Evolutionary conservation across 495 filamentous ascomycete genomes (phyloP), one percentile per base, ranked within the genome.

Genomic region (Penicillium nucicola): DNA sequence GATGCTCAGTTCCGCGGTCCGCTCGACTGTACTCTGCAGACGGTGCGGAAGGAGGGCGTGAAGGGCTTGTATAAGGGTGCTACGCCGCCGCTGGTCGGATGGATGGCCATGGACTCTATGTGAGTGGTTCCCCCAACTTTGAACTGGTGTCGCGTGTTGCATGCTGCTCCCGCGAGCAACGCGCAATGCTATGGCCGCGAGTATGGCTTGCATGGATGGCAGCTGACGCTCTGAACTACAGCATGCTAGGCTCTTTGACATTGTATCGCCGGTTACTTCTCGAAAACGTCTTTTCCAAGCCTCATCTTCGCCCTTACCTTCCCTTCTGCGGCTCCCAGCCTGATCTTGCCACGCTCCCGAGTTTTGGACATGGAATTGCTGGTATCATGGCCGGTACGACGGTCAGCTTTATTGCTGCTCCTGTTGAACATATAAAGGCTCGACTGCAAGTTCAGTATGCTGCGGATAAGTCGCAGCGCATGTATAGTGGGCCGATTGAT

Each of bases 61-160:
- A 65, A 69, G 18, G 91, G 87, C 13, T 69, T 96, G 15, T 96
- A 96, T 74, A 96, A 96, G 66, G 91, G 77, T 17, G 91, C 92
- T 12, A 89, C 87, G 4, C 92, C 92, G 32, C 92, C 91, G 35
- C 71, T 96, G 43, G 81, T 96, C 49, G 93, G 93, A 52, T 98
- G 92, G 92, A 96, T 96, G 89, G 86, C 92, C 65, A 97, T 97
- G 92, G 92, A 97, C 69, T 87, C 82, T 50, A 72, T 96, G 81
- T 84, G 62, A 58, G 70, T 67, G 15, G 14, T 22, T n/a, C n/a
- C n/a, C n/a, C n/a, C n/a, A n/a, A n/a, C n/a, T n/a, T n/a, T n/a
- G n/a, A n/a, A n/a, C n/a, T n/a, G n/a, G n/a, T n/a, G n/a, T 22
- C 5, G 20, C 20, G 5, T 22, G 7, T 28, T 9, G 25, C 25